These are phyloP conservation scores for Sporothrix variecibatus DNA, from an alignment of 2,329 filamentous ascomycete species.

Conservation along the genomic window DNA sequence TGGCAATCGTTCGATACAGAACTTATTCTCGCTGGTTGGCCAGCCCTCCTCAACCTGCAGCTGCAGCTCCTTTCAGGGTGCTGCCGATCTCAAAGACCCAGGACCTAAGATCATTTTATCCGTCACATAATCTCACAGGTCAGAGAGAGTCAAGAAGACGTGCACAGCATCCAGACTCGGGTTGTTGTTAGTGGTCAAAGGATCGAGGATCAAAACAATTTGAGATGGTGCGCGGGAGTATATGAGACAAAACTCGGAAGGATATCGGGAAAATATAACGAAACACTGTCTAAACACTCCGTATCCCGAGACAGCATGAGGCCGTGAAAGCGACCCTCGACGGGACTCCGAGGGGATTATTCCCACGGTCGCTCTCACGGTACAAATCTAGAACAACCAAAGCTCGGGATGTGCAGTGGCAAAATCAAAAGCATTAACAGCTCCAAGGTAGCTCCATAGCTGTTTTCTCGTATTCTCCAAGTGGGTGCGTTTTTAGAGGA, in stretches of 20 bases:
- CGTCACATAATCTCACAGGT: background rate
- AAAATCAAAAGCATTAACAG: background rate
- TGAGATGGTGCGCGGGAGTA: background rate
- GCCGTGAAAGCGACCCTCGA: background rate
- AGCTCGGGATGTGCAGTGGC: background rate
- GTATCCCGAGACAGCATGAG: background rate
- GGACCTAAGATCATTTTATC: background rate
- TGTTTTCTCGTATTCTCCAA: constrained; percentile 4
- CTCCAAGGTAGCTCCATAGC: background rate
- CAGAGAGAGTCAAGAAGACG: background rate
- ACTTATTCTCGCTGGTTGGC: background rate
- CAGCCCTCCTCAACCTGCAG: background rate
- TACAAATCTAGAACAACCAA: background rate
- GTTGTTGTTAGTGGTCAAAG: background rate
- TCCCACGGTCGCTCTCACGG: background rate
- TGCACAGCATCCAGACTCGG: background rate
- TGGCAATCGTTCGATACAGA: background rate
- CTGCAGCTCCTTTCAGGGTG: background rate
- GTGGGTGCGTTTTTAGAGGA: background rate
- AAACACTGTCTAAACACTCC: background rate
- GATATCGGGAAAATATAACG: background rate
- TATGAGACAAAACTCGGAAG: background rate
- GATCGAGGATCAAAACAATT: no score
- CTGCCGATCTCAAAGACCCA: background rate
- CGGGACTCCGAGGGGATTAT: background rate